Evolutionary conservation across 768 basidiomycete species (phyloP), one percentile per base, ranked within the genome.

Genomic region (Trametes villosa): DNA sequence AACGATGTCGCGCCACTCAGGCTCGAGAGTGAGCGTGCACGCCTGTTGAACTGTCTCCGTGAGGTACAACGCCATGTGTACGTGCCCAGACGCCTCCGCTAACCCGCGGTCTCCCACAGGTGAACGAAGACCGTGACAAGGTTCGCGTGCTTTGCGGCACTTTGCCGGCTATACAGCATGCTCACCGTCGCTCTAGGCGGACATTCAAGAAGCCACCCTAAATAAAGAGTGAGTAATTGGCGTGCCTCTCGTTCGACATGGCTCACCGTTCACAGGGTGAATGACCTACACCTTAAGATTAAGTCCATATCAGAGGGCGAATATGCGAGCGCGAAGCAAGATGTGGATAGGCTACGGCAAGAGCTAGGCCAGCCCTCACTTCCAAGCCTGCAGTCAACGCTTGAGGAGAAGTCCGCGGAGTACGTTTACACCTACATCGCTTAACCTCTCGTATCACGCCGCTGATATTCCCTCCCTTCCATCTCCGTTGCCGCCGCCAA

Each of bases 101-200:
- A 38, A 57, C 63, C 33, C 48, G 27, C 26, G 44, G 20, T 15
- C 17, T 13, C 20, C 6, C 44, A 40, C 67, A 92, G 88, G 81
- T 92, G 20, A 92, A 92, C 68, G 88, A 89, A 70, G 91, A 93
- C 72, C 82, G 90, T 15, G 91, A 92, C 77, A 89, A 89, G 80
- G 83, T 79, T 57, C 44, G 63, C 59, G 46, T 49, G 27, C 49
- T 57, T 55, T 67, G 46, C 56, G 33, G 48, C n/a, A 29, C 31
- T 56, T 24, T 20, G 30, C 27, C 33, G n/a, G 34, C 55, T 34
- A 26, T 57, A 13, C 42, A 18, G n/a, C 50, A 17, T 36, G n/a
- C 54, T 57, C 11, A 56, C 56, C 26, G 3, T 34, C 9, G 26
- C 40, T 20, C n/a, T 65, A 79, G 86, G 86, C 85, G 30, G 91